Percentiles rank a stretch among this genome's conserved stretches.
These are phyloP conservation scores for Dalbergia cochinchinensis DNA, from an alignment of 306 rosid species.

Conservation along the genomic window DNA sequence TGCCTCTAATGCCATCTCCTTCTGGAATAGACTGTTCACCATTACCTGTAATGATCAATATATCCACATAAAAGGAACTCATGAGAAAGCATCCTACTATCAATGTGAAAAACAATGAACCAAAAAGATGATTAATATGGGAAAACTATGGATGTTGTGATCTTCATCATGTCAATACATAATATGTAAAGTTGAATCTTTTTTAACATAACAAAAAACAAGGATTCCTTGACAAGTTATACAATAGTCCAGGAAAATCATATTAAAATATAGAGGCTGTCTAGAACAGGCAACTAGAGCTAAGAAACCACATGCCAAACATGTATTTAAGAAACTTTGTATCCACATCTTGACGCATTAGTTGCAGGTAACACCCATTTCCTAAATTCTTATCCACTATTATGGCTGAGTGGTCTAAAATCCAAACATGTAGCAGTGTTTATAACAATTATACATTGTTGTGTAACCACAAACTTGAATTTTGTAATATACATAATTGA, in stretches of 20 bases:
- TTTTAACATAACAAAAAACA: background rate
- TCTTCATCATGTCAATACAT: slow-evolving; percentile 4
- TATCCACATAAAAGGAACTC: slow-evolving; percentile 25
- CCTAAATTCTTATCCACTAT: slow-evolving; percentile 13
- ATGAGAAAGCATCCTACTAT: slow-evolving; percentile 1
- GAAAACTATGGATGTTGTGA: slow-evolving; percentile 7
- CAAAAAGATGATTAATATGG: slow-evolving; percentile 19
- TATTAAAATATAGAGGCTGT: background rate
- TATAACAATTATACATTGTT: background rate
- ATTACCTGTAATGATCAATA: slow-evolving; percentile 64
- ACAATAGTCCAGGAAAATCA: background rate
- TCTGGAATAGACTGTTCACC: slow-evolving; percentile 79
- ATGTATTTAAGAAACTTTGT: background rate
- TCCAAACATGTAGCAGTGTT: background rate
- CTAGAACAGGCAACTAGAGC: slow-evolving; percentile 16
- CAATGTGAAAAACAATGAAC: slow-evolving; percentile 25
- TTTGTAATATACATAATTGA: background rate
- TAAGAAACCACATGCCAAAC: slow-evolving; percentile 2
- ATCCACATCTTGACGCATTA: slow-evolving; percentile 2
- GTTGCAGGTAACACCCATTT: background rate
- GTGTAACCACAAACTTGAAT: background rate
- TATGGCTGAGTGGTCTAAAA: background rate
- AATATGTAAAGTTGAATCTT: background rate
- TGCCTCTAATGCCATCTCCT: slow-evolving; percentile 72
- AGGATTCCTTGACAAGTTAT: background rate